Conservation (phyloP, 2,329 filamentous ascomycete species). For the Beauveria rudraprayagi region DNA sequence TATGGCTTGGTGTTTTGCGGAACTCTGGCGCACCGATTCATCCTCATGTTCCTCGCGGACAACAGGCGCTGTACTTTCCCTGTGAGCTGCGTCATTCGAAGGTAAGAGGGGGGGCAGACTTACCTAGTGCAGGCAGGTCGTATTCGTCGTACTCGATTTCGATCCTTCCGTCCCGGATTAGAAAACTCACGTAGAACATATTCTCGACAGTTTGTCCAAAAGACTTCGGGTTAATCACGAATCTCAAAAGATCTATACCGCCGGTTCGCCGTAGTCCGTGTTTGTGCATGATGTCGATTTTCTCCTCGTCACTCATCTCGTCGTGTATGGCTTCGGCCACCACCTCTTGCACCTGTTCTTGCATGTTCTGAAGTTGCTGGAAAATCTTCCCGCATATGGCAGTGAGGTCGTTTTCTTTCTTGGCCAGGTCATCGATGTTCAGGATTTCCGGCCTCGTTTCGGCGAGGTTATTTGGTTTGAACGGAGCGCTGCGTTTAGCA, state of each 20-base stretch:
- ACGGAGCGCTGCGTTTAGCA: slow-evolving; percentile 61
- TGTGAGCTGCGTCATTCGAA: not conserved
- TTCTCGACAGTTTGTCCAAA: slow-evolving; percentile 97
- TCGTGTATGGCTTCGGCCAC: slow-evolving; percentile 37
- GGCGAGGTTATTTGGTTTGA: slow-evolving; percentile 58
- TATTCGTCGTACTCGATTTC: slow-evolving; percentile 66
- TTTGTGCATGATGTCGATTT: slow-evolving; percentile 50
- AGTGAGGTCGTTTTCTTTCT: slow-evolving; percentile 72
- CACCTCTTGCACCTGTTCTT: slow-evolving; percentile 38
- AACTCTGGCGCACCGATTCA: slow-evolving; percentile 39
- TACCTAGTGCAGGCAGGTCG: slow-evolving; percentile 72
- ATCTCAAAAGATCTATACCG: slow-evolving; percentile 73
- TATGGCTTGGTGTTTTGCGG: slow-evolving; percentile 74
- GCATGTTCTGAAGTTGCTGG: slow-evolving; percentile 45
- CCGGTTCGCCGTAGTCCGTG: slow-evolving; percentile 59
- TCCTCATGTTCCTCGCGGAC: slow-evolving; percentile 38
- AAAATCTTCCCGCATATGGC: slow-evolving; percentile 70
- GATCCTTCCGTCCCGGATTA: slow-evolving; percentile 78
- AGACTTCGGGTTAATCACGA: slow-evolving; percentile 80
- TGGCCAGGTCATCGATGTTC: slow-evolving; percentile 62
- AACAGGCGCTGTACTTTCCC: slow-evolving; percentile 23
- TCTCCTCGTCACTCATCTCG: slow-evolving; percentile 38
- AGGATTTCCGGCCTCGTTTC: slow-evolving; percentile 75
- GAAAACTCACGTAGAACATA: slow-evolving; percentile 90
- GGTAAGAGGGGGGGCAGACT: slow-evolving; percentile 28